phyloP scores from a whole-genome alignment of 257 asterid species.

The Galeopsis tetrahit region DNA sequence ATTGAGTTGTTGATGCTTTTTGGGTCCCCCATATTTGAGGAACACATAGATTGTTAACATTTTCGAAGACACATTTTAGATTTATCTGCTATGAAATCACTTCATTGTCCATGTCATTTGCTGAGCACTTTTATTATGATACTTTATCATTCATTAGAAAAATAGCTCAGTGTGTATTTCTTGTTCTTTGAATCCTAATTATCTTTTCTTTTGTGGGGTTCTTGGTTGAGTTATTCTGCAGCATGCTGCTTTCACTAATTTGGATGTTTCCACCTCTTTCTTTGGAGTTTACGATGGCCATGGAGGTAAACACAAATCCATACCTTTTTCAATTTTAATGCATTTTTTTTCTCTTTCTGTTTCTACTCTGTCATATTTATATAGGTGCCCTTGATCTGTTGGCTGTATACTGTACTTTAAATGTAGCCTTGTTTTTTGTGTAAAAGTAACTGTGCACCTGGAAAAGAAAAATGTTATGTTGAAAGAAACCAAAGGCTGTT shows the following conservation, averaged over 20 bases:
- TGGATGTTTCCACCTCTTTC: constrained; percentile 81
- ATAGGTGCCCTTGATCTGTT: constrained; percentile 8
- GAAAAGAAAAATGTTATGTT: constrained; percentile 25
- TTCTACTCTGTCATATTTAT: constrained; percentile 12
- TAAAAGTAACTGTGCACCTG: constrained; percentile 22
- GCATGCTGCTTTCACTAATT: constrained; percentile 88
- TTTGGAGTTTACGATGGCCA: constrained; percentile 99
- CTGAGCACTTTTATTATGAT: constrained; percentile 19
- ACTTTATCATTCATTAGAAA: constrained; percentile 25
- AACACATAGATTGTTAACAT: constrained; percentile 17
- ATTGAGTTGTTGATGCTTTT: constrained; percentile 9
- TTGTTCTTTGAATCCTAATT: constrained; percentile 14
- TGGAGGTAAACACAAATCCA: constrained; percentile 72
- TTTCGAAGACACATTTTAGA: constrained; percentile 18
- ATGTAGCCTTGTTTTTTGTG: constrained; percentile 9
- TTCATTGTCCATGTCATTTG: constrained; percentile 29
- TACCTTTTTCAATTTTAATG: constrained; percentile 26
- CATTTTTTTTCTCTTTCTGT: constrained; percentile 11
- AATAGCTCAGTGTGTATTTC: constrained; percentile 7
- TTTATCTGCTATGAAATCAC: constrained; percentile 16
- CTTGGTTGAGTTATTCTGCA: constrained; percentile 47
- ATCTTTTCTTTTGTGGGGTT: constrained; percentile 2
- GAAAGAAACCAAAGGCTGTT: constrained; percentile 16
- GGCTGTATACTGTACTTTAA: constrained; percentile 19
- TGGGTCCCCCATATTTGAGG: constrained; percentile 21